Percentiles rank a stretch among this genome's conserved stretches.
Evolutionary conservation across 2,329 filamentous ascomycete species (phyloP).

Genomic region (Colletotrichum somersetense): DNA sequence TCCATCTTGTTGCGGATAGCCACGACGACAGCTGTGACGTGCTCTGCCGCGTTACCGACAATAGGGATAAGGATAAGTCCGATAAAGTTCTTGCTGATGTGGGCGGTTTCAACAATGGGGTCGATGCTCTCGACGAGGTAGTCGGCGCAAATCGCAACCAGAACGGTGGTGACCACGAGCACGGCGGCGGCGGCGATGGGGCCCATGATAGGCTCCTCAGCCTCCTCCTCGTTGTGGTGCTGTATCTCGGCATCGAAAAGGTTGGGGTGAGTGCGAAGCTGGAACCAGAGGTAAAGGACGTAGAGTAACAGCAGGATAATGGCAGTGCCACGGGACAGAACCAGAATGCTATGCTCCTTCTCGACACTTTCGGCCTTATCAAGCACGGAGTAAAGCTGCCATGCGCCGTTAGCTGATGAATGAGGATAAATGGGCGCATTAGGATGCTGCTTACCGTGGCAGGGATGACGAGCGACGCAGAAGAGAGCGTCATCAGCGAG

Average conservation of each 20-base stretch:
- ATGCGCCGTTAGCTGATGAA: slow-evolving; percentile 11
- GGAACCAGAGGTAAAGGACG: slow-evolving; percentile 82
- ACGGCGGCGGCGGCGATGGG: slow-evolving; percentile 74
- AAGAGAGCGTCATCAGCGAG: slow-evolving; percentile 81
- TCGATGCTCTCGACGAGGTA: slow-evolving; percentile 84
- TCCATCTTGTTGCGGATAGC: slow-evolving; percentile 84
- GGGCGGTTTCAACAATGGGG: slow-evolving; percentile 74
- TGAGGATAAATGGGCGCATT: not conserved
- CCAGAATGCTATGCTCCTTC: slow-evolving; percentile 70
- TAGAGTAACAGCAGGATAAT: slow-evolving; percentile 82
- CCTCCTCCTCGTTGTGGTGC: slow-evolving; percentile 48
- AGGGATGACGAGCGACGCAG: slow-evolving; percentile 83
- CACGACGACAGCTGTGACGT: slow-evolving; percentile 85
- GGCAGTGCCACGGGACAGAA: slow-evolving; percentile 80
- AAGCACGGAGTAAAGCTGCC: slow-evolving; percentile 75
- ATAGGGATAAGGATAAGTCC: slow-evolving; percentile 84
- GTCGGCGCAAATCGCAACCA: slow-evolving; percentile 81
- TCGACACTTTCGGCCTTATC: slow-evolving; percentile 57
- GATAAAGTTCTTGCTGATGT: slow-evolving; percentile 85
- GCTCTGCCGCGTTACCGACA: slow-evolving; percentile 84
- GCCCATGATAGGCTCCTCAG: slow-evolving; percentile 66
- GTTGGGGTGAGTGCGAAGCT: slow-evolving; percentile 79
- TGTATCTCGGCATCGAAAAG: slow-evolving; percentile 73
- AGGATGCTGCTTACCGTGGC: slow-evolving; percentile 68
- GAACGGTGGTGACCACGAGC: slow-evolving; percentile 76